Evolutionary conservation across 2,329 filamentous ascomycete species (phyloP), one percentile per base, ranked within the genome.

Genomic region (Thelonectria blattea): DNA sequence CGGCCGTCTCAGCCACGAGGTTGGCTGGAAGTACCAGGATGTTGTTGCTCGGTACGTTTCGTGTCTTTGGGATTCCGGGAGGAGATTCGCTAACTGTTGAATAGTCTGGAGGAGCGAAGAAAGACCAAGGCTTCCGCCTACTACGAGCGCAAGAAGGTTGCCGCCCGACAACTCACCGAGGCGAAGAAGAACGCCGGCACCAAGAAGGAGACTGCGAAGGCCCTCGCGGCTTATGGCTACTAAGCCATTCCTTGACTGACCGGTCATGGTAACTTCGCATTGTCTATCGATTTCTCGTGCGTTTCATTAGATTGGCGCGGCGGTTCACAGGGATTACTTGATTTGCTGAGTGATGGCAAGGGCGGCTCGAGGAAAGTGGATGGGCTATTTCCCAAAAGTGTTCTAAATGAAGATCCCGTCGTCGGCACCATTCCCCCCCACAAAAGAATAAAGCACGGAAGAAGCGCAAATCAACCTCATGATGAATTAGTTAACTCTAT

Each of bases 1-100:
- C 74, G 95, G 95, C 75, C 90, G 95, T 84, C 86, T 99, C 79
- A 95, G 92, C 83, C 93, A 97, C 84, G 95, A 99, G 87, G 95
- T 98, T 78, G 95, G 95, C 85, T 99, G 95, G 95, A 99, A 99
- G 87, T 98, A 99, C 91, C 91, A 97, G 88, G 94, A 97, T 80
- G 93, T 99, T 78, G 95, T 99, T 84, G 91, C 90, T 77, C 93
- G 92, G 93, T 98, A 85, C 77, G 93, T 91, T 64, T 34, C 55
- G 12, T 14, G 22, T n/a, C 41, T 41, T 11, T 18, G n/a, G 20
- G 12, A 51, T 32, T 5, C 11, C n/a, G n/a, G 17, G 32, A 20
- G 24, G 34, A 24, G 15, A 27, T 32, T 27, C 30, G 59, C 63
- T 71, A 66, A 72, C 63, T 63, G 48, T 18, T 22, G 49, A 52